Base-by-base conservation (phyloP, 768 basidiomycete species). In the Mrakia gelida region DNA sequence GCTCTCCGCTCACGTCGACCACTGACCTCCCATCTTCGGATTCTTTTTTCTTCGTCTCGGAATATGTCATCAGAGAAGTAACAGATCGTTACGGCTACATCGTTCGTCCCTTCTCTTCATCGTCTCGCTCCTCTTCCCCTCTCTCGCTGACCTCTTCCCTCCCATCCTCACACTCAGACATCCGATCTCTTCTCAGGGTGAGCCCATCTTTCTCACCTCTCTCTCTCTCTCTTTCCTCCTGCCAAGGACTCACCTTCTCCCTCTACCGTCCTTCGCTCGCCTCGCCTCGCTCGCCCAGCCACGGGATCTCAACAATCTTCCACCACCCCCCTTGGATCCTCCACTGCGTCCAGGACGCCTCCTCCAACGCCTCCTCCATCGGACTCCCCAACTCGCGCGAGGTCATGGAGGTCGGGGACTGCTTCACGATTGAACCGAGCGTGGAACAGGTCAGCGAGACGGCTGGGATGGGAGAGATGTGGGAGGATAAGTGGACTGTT, bases 401-500 rank as follows among this genome's bases (percentile, higher is more conserved):
- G 0, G 82, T 87, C 23, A 95, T 97, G 94, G 83, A 84, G 73
- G 91, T 91, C 0, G 94, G 95, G 0, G 90, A 96, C 83, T 93
- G 93, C 82, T 96, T 97, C 81, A 96, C 95, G 0, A 94, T 97
- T 59, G 95, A 97, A 88, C 94, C 94, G 5, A 87, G 87, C 68
- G 86, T 96, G 45, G 88, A 95, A 18, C 92, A 94, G 85, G 43
- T 74, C n/a, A 43, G 52, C 65, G 63, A 65, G 13, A 62, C 30
- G 8, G 71, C 38, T 9, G 87, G 92, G 0, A 82, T 85, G 34
- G 89, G 89, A 3, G 91, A 91, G 89, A 88, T 93, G 77, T 95
- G 92, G 83, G 92, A 92, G 2, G 95, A 96, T 82, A 93, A 92
- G 34, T 96, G 95, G 95, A 94, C 93, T 3, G 90, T 91, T n/a